Evolutionary conservation across 2,329 filamentous ascomycete species (phyloP).

Genomic region (Leptosphaerulina australis): DNA sequence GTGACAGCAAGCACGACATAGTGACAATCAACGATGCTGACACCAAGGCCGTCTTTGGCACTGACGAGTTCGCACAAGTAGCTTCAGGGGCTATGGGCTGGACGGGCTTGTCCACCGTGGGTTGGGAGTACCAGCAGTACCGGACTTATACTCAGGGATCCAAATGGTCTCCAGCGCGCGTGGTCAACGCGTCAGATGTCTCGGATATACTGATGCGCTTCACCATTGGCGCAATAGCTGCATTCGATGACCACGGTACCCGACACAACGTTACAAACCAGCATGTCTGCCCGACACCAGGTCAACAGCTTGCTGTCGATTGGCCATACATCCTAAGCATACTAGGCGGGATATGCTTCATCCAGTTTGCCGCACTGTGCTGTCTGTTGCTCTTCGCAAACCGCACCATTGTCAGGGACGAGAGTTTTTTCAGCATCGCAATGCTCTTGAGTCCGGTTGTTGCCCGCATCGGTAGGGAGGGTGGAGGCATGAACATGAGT

Average conservation of each 20-base stretch:
- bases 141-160: slow-evolving; percentile 28
- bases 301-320: slow-evolving; percentile 34
- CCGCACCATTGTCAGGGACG: slow-evolving; percentile 36
- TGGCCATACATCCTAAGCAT: slow-evolving; percentile 34
- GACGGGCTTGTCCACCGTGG: slow-evolving; percentile 32
- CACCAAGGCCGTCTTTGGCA: slow-evolving; percentile 31
- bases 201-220: slow-evolving; percentile 31
- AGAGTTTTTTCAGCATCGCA: slow-evolving; percentile 35
- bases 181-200: slow-evolving; percentile 19
- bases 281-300: slow-evolving; percentile 24
- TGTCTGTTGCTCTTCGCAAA: slow-evolving; percentile 33
- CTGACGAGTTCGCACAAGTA: slow-evolving; percentile 35
- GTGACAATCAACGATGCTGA: slow-evolving; percentile 21
- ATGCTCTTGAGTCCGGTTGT: slow-evolving; percentile 38
- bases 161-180: slow-evolving; percentile 29
- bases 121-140: slow-evolving; percentile 24
- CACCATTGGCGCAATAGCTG: slow-evolving; percentile 36
- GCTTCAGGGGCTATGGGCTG: slow-evolving; percentile 42
- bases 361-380: slow-evolving; percentile 33
- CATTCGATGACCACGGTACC: slow-evolving; percentile 38
- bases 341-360: slow-evolving; percentile 30
- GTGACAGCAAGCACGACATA: slow-evolving; percentile 29
- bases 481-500: slow-evolving; percentile 32
- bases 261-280: slow-evolving; percentile 28
- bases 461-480: slow-evolving; percentile 28